Base-by-base conservation (phyloP, 2,329 filamentous ascomycete genomes). In the Niveomyces coronatus region DNA sequence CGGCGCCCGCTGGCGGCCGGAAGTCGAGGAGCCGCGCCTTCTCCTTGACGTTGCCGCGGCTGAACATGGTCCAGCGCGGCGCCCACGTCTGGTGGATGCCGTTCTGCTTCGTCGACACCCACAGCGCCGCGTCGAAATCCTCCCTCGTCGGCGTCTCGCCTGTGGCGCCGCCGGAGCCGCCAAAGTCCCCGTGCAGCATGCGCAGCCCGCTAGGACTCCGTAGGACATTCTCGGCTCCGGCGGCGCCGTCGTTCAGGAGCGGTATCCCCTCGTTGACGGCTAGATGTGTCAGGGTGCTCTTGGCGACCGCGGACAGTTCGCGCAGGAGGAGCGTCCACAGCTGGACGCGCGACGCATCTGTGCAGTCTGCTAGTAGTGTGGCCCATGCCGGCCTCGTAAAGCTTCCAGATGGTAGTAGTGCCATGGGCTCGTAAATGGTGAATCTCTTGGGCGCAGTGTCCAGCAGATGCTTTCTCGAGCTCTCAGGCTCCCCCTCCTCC, bases 1-100 rank as follows among this genome's bases (percentile, higher is more conserved):
- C 11, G 3, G 22, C 24, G 33, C 39, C 20, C 39, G 40, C 23
- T n/a, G 37, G 13, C 24, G 43, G 24, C 41, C 62, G 61, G 47
- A 78, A 78, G 0, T 52, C 55, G 4, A 94, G 59, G 1, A 95
- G 60, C 10, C 89, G 68, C 1, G 82, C 78, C 56, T 95, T 96
- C 60, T 96, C 89, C 35, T 79, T 82, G 42, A 95, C 68, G 57
- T 95, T 96, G 4, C 89, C 88, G 2, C 87, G 74, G 45, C 82
- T 87, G 57, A 96, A 96, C 88, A 95, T 95, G 18, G 87, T 94
- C 68, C 86, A 88, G 1, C 79, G 62, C 11, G 89, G 89, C 1
- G 87, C 83, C 88, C 88, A 96, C 2, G 73, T 79, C 62, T 96
- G 89, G 24, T 65, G 61, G 41, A 96, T 82, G 3, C 81, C 82